A percentile compares a stretch with the other conserved stretches of the same genome.
Conservation (phyloP, 2,329 filamentous ascomycete genomes). For the Colletotrichum tropicicola region DNA sequence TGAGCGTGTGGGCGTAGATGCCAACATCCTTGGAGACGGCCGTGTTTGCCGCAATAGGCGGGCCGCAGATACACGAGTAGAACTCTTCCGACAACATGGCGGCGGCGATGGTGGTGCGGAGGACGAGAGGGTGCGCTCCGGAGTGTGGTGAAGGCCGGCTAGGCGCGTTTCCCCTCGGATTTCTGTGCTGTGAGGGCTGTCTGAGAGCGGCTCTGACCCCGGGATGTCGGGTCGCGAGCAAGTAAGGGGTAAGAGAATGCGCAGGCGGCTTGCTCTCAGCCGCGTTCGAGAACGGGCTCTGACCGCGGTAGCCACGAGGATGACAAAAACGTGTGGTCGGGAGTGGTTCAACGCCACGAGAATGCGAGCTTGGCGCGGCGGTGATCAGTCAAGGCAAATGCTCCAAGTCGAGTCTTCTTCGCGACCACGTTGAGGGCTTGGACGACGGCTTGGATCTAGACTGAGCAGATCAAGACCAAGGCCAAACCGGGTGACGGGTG, state of each 20-base stretch:
- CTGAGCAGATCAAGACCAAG: too few species aligned
- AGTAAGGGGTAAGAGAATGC: conserved; percentile 4
- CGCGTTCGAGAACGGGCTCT: neutral
- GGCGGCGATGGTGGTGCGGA: neutral
- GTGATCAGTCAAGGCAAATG: neutral
- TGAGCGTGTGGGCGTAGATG: conserved; percentile 85
- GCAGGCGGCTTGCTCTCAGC: conserved; percentile 1
- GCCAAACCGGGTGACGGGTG: neutral
- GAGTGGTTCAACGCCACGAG: conserved; percentile 11
- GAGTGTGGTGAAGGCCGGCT: neutral
- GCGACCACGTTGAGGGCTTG: conserved; percentile 21
- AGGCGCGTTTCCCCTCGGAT: conserved; percentile 1
- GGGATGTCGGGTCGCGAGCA: neutral
- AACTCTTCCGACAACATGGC: conserved; percentile 69
- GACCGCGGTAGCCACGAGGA: conserved; percentile 3
- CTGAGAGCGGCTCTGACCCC: conserved; percentile 12
- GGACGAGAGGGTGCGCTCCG: neutral
- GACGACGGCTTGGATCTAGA: neutral
- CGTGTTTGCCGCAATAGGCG: conserved; percentile 68
- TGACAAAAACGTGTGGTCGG: neutral
- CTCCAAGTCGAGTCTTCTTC: conserved; percentile 11
- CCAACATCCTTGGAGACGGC: conserved; percentile 80
- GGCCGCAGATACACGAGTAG: conserved; percentile 66
- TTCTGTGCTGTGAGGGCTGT: neutral
- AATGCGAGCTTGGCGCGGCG: neutral